Conservation (phyloP, 108 stramenopile species). For the Skeletonema potamos region DNA sequence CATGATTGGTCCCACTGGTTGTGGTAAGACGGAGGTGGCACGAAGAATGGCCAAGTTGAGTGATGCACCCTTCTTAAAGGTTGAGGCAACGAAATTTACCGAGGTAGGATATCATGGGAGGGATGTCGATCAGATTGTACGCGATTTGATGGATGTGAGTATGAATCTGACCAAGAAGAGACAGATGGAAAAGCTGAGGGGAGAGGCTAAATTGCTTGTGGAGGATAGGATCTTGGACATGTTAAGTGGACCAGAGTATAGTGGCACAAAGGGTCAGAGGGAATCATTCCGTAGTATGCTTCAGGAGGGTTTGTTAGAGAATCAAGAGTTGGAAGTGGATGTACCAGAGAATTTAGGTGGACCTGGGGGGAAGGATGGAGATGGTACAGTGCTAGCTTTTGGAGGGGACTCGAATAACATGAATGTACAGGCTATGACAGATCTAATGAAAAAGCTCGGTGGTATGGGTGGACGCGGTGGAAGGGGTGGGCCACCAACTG, state of each 20-base stretch:
- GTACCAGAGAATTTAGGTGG: conserved; percentile 61
- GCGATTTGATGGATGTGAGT: conserved; percentile 96
- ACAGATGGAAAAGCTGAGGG: conserved; percentile 74
- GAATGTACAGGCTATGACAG: conserved; percentile 71
- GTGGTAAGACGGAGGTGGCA: conserved; percentile 99
- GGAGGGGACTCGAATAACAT: conserved; percentile 52
- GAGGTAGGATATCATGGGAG: conserved; percentile 99
- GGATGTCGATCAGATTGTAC: conserved; percentile 98
- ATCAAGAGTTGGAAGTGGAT: conserved; percentile 89
- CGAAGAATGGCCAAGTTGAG: conserved; percentile 95
- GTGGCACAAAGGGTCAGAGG: conserved; percentile 36
- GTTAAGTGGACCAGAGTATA: conserved; percentile 74
- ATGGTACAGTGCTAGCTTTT: conserved; percentile 38
- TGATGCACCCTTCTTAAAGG: conserved; percentile 99
- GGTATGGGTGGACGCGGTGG: conserved; percentile 42
- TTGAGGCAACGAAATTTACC: conserved; percentile 99
- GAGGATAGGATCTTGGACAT: conserved; percentile 92
- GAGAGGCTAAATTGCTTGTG: conserved; percentile 73
- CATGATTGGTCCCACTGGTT: conserved; percentile 99
- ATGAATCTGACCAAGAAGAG: conserved; percentile 91
- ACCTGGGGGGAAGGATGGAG: conserved; percentile 30
- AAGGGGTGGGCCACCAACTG: conserved; percentile 58
- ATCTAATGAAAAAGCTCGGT: conserved; percentile 61
- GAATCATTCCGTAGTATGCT: conserved; percentile 89
- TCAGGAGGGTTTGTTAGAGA: conserved; percentile 88